Percentiles rank a stretch among this genome's conserved stretches.
phyloP scores from a whole-genome alignment of 768 basidiomycete genomes.

The Boletales sp. region DNA sequence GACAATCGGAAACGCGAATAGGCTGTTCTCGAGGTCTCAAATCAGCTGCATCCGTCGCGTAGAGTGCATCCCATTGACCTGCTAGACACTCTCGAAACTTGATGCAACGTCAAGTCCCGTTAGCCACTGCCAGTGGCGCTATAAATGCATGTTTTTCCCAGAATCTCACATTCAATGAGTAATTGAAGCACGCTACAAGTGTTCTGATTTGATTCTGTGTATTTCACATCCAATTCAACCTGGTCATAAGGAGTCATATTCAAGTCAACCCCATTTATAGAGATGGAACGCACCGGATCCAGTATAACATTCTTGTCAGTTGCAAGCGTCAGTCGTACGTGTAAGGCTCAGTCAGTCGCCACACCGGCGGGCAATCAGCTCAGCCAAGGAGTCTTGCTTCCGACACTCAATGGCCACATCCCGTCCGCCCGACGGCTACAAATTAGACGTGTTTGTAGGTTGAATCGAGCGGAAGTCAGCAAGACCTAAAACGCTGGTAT shows the following conservation, averaged over 20 bases:
- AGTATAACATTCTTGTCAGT: too few relatives aligned
- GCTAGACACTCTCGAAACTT: conserved; percentile 4
- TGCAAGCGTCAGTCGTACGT: background rate
- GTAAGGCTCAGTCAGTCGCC: background rate
- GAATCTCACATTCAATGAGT: background rate
- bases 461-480: too few relatives aligned
- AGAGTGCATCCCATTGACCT: background rate
- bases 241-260: background rate
- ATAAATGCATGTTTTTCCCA: background rate
- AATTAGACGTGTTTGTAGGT: too few relatives aligned
- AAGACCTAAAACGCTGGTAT: too few relatives aligned
- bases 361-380: too few relatives aligned
- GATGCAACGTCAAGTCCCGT: conserved; percentile 6
- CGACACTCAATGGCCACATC: background rate
- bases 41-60: too few relatives aligned
- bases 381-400: background rate
- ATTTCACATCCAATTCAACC: background rate
- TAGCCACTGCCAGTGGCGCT: conserved; percentile 10
- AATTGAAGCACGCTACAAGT: background rate
- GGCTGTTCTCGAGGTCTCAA: background rate
- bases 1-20: too few relatives aligned
- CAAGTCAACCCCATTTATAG: background rate
- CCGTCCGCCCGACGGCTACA: too few relatives aligned
- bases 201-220: conserved; percentile 3
- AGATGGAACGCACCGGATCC: background rate